Evolutionary conservation across 176 grass and related monocot genomes (phyloP), one percentile per base, ranked within the genome.

Genomic region (Cenchrus americanus): DNA sequence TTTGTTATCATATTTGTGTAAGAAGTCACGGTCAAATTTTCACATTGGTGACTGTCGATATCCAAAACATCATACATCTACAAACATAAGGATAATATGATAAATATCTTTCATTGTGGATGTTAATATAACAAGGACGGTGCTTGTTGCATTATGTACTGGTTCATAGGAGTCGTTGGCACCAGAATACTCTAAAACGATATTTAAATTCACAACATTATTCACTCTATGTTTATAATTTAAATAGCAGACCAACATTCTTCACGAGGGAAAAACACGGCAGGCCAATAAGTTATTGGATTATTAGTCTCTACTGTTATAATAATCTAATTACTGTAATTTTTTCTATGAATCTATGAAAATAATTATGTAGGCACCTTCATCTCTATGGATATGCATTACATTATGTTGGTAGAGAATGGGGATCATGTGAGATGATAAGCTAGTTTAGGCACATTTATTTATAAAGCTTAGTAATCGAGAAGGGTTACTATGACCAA

Each of bases 191-290:
- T 79, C 10, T 67, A 63, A 51, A 40, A 27, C 24, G 4, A 14
- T 66, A 37, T 66, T 66, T 48, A 62, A 26, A 30, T 84, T 49
- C 34, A 71, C 7, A 63, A 53, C 18, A 42, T 86, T 86, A 50
- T 85, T 69, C 34, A 21, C 60, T 62, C 43, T 32, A 15, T 79
- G 19, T 70, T 61, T 71, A 85, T 43, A 86, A 42, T 80, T 51
- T 80, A 44, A 80, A 73, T 47, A 73, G 47, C 67, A 44, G 10
- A 22, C 32, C 68, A 73, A 66, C n/a, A 65, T 62, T 27, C 57
- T 14, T 62, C 24, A 62, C 1, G 24, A 62, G 27, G 24, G 60
- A 27, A 62, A 62, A 62, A 62, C 24, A 26, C 3, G 2, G 23
- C 24, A 26, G 22, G 26, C 59, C 59, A 13, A 27, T 27, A 62